These are phyloP conservation scores for Phyllosticta citrichinensis DNA, from an alignment of 2,329 filamentous ascomycete species.

Conservation along the genomic window DNA sequence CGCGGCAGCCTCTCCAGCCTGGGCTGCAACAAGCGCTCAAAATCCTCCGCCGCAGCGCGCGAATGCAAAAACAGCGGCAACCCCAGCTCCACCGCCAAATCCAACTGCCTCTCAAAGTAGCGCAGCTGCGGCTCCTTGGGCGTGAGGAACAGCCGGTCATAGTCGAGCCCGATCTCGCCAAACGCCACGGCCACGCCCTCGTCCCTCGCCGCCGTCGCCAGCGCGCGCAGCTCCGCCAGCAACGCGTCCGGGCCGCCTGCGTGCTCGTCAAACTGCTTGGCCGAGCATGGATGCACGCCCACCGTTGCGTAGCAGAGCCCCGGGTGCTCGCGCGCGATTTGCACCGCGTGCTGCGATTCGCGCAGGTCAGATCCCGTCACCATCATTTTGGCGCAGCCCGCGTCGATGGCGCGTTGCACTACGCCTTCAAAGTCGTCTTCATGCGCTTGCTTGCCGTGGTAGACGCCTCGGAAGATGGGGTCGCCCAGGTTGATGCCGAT, in stretches of 20 bases:
- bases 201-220: conserved; percentile 42
- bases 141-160: conserved; percentile 80
- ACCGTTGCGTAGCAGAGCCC: conserved; percentile 80
- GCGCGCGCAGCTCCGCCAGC: conserved; percentile 49
- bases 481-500: conserved; percentile 95
- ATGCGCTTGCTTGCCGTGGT: conserved; percentile 70
- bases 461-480: conserved; percentile 74
- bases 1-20: conserved; percentile 57
- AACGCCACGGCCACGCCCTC: conserved; percentile 62
- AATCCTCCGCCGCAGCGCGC: conserved; percentile 76
- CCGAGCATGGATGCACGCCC: conserved; percentile 87
- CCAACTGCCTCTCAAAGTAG: conserved; percentile 75
- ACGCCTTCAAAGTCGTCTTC: conserved; percentile 66
- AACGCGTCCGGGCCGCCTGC: conserved; percentile 43
- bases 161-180: conserved; percentile 93
- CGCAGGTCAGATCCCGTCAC: conserved; percentile 81
- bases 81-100: conserved; percentile 64
- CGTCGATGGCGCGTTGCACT: conserved; percentile 63
- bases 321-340: conserved; percentile 63
- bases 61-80: conserved; percentile 89
- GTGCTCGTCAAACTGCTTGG: conserved; percentile 60
- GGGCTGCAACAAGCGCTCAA: conserved; percentile 59
- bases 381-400: conserved; percentile 82
- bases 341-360: conserved; percentile 65
- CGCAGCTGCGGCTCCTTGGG: conserved; percentile 69